Evolutionary conservation across 2,329 filamentous ascomycete species (phyloP).

Genomic region (Dactylellina sp.): DNA sequence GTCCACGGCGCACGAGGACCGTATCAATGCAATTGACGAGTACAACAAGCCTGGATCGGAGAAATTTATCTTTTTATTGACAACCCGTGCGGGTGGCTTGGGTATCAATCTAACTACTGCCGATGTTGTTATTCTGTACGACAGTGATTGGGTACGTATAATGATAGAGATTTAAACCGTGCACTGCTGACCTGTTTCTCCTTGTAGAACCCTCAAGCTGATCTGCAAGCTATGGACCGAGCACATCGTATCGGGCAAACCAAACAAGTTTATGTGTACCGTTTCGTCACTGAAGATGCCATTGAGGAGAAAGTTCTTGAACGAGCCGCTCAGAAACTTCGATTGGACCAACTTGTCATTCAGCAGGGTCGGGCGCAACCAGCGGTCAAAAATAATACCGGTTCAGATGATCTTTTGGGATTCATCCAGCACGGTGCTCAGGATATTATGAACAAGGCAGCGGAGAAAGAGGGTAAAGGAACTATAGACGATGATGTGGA

Average conservation of each 20-base stretch:
- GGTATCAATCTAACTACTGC: constrained; percentile 96
- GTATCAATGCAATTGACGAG: constrained; percentile 96
- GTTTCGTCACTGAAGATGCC: constrained; percentile 96
- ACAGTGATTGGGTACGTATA: constrained; percentile 82
- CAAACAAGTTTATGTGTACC: constrained; percentile 96
- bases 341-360: constrained; percentile 95
- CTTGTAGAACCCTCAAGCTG: constrained; percentile 77
- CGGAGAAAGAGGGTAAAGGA: constrained; percentile 67
- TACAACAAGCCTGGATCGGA: constrained; percentile 97
- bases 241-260: constrained; percentile 98
- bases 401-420: constrained; percentile 90
- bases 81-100: constrained; percentile 92
- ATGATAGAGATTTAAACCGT: background rate
- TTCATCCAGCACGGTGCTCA: constrained; percentile 99
- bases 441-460: constrained; percentile 83
- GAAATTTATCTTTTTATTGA: constrained; percentile 95
- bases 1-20: constrained; percentile 94
- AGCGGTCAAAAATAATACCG: constrained; percentile 82
- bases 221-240: constrained; percentile 98
- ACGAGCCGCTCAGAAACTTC: constrained; percentile 93
- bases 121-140: constrained; percentile 95
- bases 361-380: constrained; percentile 95
- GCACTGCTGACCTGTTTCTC: constrained; percentile 1
- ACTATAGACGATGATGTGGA: constrained; percentile 83
- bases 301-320: constrained; percentile 99